Evolutionary conservation across 2,329 filamentous ascomycete genomes (phyloP).

Genomic region (Elsinoe arachidis): DNA sequence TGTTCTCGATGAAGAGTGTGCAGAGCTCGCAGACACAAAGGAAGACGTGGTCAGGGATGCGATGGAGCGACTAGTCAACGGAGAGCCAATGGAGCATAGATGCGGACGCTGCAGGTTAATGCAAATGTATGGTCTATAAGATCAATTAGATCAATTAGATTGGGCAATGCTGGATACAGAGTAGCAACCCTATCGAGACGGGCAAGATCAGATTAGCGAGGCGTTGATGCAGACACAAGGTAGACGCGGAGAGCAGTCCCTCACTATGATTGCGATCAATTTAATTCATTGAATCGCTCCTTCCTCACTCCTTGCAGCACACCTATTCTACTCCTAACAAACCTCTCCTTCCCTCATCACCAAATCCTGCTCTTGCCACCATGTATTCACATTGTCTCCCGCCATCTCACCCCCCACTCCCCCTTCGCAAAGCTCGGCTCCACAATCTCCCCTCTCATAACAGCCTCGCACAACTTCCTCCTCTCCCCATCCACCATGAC

Average conservation of each 20-base stretch:
- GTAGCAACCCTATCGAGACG: no score
- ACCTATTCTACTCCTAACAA: no score
- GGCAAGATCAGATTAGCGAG: not conserved
- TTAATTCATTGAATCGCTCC: not conserved
- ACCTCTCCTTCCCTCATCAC: not conserved
- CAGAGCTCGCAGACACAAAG: constrained; percentile 1
- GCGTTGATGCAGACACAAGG: not conserved
- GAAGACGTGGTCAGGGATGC: constrained; percentile 4
- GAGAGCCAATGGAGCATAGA: constrained; percentile 9
- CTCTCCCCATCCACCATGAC: constrained; percentile 14
- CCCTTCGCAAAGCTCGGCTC: constrained; percentile 55
- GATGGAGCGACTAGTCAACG: constrained; percentile 12
- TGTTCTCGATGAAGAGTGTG: constrained; percentile 19
- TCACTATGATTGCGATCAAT: not conserved
- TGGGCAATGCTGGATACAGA: not conserved
- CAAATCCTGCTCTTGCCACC: no score
- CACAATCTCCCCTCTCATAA: constrained; percentile 51
- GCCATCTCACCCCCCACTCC: constrained; percentile 51
- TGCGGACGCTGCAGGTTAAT: constrained; percentile 9
- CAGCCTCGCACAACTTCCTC: constrained; percentile 46
- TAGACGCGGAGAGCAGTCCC: no score
- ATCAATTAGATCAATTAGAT: not conserved
- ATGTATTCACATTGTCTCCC: constrained; percentile 35
- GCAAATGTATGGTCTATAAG: constrained; percentile 10
- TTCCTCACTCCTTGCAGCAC: no score